Percentiles rank a stretch among this genome's conserved stretches.
Conservation (phyloP, 2,329 filamentous ascomycete species). For the Pleomassaria siparia region DNA sequence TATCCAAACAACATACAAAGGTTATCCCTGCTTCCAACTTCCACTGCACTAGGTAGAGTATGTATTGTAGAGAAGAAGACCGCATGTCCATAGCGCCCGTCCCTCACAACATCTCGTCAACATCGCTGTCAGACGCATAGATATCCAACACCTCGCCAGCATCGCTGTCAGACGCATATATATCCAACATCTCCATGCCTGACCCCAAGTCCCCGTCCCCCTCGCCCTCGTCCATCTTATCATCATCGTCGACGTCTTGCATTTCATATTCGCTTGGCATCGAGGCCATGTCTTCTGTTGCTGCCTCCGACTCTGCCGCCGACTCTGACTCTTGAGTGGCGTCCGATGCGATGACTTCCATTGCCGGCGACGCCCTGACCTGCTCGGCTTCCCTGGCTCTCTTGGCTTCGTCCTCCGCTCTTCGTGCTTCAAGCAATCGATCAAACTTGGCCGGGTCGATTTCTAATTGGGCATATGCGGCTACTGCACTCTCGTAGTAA, state of each 20-base stretch:
- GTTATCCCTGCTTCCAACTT: too few species aligned
- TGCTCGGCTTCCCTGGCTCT: neutral
- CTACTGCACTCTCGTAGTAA: slow-evolving; percentile 8
- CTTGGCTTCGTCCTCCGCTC: neutral
- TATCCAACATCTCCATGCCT: neutral
- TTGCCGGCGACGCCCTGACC: neutral
- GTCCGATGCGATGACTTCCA: neutral
- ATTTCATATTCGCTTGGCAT: too few species aligned
- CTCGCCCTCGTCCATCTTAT: neutral
- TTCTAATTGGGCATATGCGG: neutral
- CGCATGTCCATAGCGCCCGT: neutral
- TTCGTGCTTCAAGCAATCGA: too few species aligned
- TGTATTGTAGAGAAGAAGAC: too few species aligned
- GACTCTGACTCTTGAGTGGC: neutral
- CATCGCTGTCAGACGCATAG: neutral
- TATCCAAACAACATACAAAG: too few species aligned
- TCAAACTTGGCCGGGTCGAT: neutral
- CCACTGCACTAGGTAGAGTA: too few species aligned
- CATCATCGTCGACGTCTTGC: too few species aligned
- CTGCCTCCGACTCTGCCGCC: neutral
- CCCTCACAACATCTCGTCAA: neutral
- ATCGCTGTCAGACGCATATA: neutral
- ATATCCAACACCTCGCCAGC: neutral
- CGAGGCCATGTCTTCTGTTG: neutral
- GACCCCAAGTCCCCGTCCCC: neutral